Evolutionary conservation across 495 filamentous ascomycete species (phyloP).

Genomic region (Cudoniella acicularis): DNA sequence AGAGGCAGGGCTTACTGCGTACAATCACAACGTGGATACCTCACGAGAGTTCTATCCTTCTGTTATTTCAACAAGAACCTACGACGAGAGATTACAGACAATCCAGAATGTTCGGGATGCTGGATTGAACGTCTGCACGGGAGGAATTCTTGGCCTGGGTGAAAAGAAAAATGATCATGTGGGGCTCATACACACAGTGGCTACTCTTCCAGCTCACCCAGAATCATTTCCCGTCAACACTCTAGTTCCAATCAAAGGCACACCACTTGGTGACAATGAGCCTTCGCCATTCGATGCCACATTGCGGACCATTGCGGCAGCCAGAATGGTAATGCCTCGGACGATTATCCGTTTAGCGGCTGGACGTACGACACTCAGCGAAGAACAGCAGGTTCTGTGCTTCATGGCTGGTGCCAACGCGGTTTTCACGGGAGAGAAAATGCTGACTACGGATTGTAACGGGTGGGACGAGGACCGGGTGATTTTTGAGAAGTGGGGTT

Average conservation of each 20-base stretch:
- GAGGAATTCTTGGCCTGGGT: constrained; percentile 76
- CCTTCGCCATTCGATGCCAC: constrained; percentile 65
- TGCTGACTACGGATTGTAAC: constrained; percentile 84
- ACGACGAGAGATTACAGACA: constrained; percentile 77
- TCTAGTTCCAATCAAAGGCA: constrained; percentile 80
- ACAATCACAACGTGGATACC: constrained; percentile 89
- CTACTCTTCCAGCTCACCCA: constrained; percentile 70
- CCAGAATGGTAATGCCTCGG: constrained; percentile 69
- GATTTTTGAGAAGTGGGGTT: constrained; percentile 76
- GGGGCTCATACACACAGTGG: constrained; percentile 72
- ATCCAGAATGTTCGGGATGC: constrained; percentile 72
- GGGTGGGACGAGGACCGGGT: constrained; percentile 81
- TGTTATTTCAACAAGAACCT: constrained; percentile 75
- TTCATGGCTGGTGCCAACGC: constrained; percentile 86
- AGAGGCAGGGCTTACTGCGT: constrained; percentile 79
- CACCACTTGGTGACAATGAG: constrained; percentile 68
- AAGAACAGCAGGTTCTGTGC: constrained; percentile 80
- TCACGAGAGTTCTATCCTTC: constrained; percentile 79
- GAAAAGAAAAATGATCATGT: constrained; percentile 73
- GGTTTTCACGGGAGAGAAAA: constrained; percentile 87
- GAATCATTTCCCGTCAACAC: constrained; percentile 85
- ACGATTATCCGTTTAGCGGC: constrained; percentile 82
- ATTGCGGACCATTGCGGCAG: constrained; percentile 74
- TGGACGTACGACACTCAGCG: constrained; percentile 68
- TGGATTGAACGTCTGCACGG: constrained; percentile 81